Base-by-base conservation (phyloP, 306 rosid genomes). In the Psophocarpus tetragonolobus region DNA sequence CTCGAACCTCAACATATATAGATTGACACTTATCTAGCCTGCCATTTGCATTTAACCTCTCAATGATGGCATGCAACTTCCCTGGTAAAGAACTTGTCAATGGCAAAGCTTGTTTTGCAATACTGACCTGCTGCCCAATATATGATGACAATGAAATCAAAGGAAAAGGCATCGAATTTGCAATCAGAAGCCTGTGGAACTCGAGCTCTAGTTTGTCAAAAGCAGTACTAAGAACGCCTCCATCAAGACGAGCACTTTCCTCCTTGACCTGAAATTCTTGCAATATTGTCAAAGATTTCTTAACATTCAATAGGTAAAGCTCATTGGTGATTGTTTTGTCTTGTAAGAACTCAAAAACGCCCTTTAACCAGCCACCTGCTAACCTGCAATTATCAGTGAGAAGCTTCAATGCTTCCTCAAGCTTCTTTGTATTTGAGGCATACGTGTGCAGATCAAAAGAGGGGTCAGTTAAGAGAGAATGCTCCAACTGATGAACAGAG, bases 161-260 rank as follows among this genome's bases (percentile, higher is more conserved):
- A 81, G 87, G 73, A 66, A 85, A 63, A 74, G 85, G 85, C 53
- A 60, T 70, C 0, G 82, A 68, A 50, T 75, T 85, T 56, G 84
- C 89, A 44, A 30, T 82, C 47, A 94, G 17, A 51, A 89, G 87
- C 81, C 74, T 73, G 30, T 71, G 81, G 81, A 95, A 92, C 77
- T 89, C 94, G 21, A 60, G 69, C 83, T 90, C 94, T 18, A 95
- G 87, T 53, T 86, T 90, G 84, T 88, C 88, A 44, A 86, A 86
- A 41, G 99, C 92, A 23, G 74, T 80, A 62, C 76, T n/a, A n/a
- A 95, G 90, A 87, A 80, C 21, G 24, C 99, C 98, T 82, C 97
- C 92, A 18, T 82, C 84, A 17, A 79, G 73, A 66, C 79, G 79
- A 18, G 87, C 83, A 57, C 50, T 26, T 21, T 50, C 75, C 75